phyloP scores from a whole-genome alignment of 257 asterid species.

The Solanum sparsipilum region DNA sequence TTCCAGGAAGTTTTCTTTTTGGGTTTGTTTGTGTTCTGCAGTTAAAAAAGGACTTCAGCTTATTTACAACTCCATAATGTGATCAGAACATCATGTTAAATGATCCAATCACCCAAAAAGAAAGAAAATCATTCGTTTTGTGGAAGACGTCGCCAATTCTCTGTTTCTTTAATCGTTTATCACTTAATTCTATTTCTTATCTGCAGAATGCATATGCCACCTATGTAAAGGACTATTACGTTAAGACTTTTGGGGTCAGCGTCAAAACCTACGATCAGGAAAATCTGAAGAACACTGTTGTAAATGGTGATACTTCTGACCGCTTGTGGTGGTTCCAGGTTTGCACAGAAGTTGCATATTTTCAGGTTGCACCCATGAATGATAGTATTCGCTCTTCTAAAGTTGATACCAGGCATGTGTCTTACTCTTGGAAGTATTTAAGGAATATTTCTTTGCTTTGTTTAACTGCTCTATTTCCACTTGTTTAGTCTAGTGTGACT shows the following conservation, averaged over 20 bases:
- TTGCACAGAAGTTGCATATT: conserved; percentile 95
- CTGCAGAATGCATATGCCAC: conserved; percentile 88
- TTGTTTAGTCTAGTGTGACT: neutral
- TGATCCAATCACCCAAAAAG: neutral
- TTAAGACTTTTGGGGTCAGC: conserved; percentile 34
- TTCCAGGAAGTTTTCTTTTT: neutral
- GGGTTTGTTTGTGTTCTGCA: neutral
- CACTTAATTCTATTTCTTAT: neutral
- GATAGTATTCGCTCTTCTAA: conserved; percentile 85
- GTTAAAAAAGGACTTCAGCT: neutral
- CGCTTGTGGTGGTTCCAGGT: conserved; percentile 99
- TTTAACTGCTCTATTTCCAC: neutral
- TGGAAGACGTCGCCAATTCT: neutral
- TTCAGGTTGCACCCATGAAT: conserved; percentile 90
- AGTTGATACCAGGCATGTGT: conserved; percentile 59
- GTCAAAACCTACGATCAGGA: conserved; percentile 67
- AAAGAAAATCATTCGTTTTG: neutral
- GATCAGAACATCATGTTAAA: neutral
- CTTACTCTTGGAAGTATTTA: neutral
- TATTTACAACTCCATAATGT: neutral
- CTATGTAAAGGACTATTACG: conserved; percentile 53
- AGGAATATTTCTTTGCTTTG: neutral
- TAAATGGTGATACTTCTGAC: conserved; percentile 29
- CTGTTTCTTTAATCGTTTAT: neutral
- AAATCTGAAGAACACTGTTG: conserved; percentile 43